These are phyloP conservation scores for Elaeagnus macrophylla DNA, from an alignment of 306 rosid species.

Conservation along the genomic window DNA sequence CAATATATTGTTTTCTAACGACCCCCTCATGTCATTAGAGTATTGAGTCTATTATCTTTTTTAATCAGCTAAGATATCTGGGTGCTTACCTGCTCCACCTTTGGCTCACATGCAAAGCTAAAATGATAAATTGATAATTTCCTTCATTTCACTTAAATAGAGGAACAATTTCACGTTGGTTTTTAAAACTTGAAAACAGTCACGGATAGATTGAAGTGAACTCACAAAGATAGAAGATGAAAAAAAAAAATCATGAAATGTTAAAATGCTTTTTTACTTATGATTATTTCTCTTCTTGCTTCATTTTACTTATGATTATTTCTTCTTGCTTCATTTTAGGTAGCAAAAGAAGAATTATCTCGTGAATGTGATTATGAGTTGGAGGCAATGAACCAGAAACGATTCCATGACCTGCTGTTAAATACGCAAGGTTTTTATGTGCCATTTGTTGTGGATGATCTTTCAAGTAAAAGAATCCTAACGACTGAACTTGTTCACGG, in stretches of 20 bases:
- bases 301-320: conserved; percentile 24
- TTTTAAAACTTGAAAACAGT: no score
- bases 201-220: no score
- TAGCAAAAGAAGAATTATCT: conserved; percentile 85
- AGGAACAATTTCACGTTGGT: no score
- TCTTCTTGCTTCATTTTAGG: conserved; percentile 36
- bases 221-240: no score
- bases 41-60: no score
- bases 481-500: conserved; percentile 80
- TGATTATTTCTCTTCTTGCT: conserved; percentile 17
- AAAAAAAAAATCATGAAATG: no score
- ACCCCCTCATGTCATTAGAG: not conserved
- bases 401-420: conserved; percentile 53
- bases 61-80: no score
- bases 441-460: conserved; percentile 66
- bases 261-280: not conserved
- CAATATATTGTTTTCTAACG: not conserved
- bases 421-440: conserved; percentile 62
- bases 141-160: no score
- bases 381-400: conserved; percentile 82
- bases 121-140: no score
- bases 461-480: conserved; percentile 71
- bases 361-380: conserved; percentile 83
- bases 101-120: no score
- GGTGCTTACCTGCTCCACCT: no score